phyloP scores from a whole-genome alignment of 2,329 filamentous ascomycete genomes.

The Gnomoniopsis sp. region DNA sequence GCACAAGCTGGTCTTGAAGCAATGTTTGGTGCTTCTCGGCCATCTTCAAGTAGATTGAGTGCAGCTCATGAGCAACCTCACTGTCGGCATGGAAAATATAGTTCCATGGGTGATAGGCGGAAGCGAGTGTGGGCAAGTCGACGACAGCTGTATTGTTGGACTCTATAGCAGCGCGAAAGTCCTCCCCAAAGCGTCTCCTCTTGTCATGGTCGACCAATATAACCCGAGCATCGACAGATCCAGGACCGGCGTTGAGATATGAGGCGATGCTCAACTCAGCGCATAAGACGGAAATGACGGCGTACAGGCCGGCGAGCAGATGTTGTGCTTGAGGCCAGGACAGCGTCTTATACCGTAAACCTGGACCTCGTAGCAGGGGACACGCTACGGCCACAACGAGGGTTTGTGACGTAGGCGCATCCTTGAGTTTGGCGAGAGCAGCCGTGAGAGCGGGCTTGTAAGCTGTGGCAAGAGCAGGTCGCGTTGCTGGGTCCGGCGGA shows the following conservation, averaged over 20 bases:
- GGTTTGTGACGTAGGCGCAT: slow-evolving; percentile 31
- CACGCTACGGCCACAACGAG: slow-evolving; percentile 59
- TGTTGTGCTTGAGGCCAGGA: slow-evolving; percentile 68
- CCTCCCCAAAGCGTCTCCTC: slow-evolving; percentile 28
- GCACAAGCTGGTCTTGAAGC: slow-evolving; percentile 47
- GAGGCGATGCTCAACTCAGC: slow-evolving; percentile 58
- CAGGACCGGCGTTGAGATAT: slow-evolving; percentile 55
- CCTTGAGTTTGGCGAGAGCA: slow-evolving; percentile 47
- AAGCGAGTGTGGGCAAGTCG: slow-evolving; percentile 50
- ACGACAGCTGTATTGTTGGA: slow-evolving; percentile 44
- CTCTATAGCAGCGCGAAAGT: slow-evolving; percentile 35
- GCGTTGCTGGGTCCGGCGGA: slow-evolving; percentile 54
- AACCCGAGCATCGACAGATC: slow-evolving; percentile 73
- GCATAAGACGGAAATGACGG: slow-evolving; percentile 70
- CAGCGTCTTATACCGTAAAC: slow-evolving; percentile 47
- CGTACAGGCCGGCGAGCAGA: slow-evolving; percentile 75
- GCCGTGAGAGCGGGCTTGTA: slow-evolving; percentile 58
- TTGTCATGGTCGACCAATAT: slow-evolving; percentile 65
- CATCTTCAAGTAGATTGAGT: slow-evolving; percentile 45
- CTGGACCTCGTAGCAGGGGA: slow-evolving; percentile 54
- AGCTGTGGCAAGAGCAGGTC: slow-evolving; percentile 50
- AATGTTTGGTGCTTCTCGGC: slow-evolving; percentile 45
- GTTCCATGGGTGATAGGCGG: slow-evolving; percentile 58
- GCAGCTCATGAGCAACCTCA: slow-evolving; percentile 59
- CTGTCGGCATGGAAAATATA: slow-evolving; percentile 63